These are phyloP conservation scores for Camelina neglecta DNA, from an alignment of 345 rosid species.

Conservation along the genomic window DNA sequence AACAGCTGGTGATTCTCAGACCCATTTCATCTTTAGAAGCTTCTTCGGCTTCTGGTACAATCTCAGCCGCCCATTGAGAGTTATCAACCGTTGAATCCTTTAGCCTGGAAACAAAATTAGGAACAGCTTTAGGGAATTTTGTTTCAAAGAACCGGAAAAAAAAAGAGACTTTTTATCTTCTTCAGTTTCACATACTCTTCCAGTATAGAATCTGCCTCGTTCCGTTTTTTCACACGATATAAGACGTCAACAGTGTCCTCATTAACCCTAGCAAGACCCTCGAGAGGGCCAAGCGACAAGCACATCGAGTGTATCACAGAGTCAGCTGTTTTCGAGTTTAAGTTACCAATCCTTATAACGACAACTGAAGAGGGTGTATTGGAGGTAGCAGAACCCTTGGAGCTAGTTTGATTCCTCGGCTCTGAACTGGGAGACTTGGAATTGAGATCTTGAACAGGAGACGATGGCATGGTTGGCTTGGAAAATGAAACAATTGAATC, in stretches of 20 bases:
- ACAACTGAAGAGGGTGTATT: background rate
- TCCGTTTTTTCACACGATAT: conserved; percentile 22
- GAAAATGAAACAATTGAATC: background rate
- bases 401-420: background rate
- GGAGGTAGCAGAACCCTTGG: conserved; percentile 6
- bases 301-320: conserved; percentile 29
- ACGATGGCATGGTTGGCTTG: background rate
- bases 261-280: conserved; percentile 22
- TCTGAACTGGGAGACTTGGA: conserved; percentile 1
- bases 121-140: background rate
- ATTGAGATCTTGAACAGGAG: background rate
- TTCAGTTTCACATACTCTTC: conserved; percentile 27
- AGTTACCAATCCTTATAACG: conserved; percentile 31
- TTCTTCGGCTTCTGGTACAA: conserved; percentile 13
- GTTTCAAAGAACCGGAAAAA: conserved; percentile 7
- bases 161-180: background rate
- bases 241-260: conserved; percentile 35
- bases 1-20: background rate
- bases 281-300: conserved; percentile 12
- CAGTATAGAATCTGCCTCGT: conserved; percentile 26
- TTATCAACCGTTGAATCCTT: conserved; percentile 4
- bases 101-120: background rate
- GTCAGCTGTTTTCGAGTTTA: conserved; percentile 32
- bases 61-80: conserved; percentile 24
- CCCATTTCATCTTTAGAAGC: conserved; percentile 25